Conservation (phyloP, 805 yeast genomes). For the Priceomyces melissophilus region DNA sequence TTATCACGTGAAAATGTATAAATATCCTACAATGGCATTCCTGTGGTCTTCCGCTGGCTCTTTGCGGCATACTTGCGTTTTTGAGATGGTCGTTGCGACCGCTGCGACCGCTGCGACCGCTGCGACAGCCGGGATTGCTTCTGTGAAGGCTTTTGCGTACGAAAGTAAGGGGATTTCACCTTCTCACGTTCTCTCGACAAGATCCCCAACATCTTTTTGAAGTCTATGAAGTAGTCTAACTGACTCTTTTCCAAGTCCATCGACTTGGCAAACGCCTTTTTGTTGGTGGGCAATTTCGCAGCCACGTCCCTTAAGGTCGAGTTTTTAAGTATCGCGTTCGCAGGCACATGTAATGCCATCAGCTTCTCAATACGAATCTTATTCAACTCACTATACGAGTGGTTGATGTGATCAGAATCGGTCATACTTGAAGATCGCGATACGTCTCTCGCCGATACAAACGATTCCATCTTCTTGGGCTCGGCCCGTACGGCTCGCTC, state of each 20-base stretch:
- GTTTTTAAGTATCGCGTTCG: constrained; percentile 23
- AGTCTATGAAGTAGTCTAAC: constrained; percentile 31
- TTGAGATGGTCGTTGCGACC: constrained; percentile 2
- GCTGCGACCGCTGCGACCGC: neutral
- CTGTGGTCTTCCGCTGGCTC: neutral
- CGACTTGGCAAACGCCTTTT: constrained; percentile 42
- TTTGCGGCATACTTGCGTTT: neutral
- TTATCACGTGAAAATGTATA: too few relatives aligned
- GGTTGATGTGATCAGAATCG: constrained; percentile 23
- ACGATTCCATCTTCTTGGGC: constrained; percentile 18
- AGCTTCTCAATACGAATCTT: constrained; percentile 41
- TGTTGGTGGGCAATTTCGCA: constrained; percentile 47
- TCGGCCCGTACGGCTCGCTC: constrained; percentile 4
- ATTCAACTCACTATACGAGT: constrained; percentile 34
- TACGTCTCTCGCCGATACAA: constrained; percentile 16
- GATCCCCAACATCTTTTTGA: constrained; percentile 32
- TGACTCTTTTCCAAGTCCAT: constrained; percentile 32
- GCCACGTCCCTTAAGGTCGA: constrained; percentile 53
- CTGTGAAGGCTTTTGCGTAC: neutral
- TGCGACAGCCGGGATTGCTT: neutral
- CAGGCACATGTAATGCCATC: constrained; percentile 33
- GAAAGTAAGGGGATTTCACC: constrained; percentile 3
- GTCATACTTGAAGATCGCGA: constrained; percentile 9
- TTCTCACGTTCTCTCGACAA: constrained; percentile 32
- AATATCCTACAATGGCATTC: constrained; percentile 5